Base-by-base conservation (phyloP, 805 yeast species). In the Spathaspora gorwiae region DNA sequence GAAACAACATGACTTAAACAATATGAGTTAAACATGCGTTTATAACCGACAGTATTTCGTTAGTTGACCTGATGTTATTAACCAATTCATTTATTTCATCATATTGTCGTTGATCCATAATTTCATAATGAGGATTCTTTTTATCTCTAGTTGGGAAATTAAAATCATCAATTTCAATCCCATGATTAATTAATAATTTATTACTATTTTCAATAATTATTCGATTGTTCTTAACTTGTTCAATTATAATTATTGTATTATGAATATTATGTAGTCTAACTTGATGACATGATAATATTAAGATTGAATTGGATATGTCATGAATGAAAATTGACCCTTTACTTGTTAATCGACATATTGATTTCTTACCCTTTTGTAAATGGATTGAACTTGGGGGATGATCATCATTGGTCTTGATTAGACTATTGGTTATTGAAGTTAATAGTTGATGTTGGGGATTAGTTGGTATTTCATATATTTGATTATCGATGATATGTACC, bases 321-420 rank as follows among this genome's bases (percentile, higher is more conserved):
- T 60, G 64, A 9, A 63, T 42, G 40, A 60, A 60, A 1, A 68
- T 53, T 4, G 73, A 68, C 12, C 73, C 74, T 1, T 50, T 47
- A 37, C 59, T 53, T 2, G 44, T 35, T 1, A 68, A 29, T 3
- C 37, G 29, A 13, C 66, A 31, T 1, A 57, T 29, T 6, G 55
- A 51, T 24, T 53, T 27, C 3, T 6, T 12, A 3, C 55, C 65
- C 3, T 47, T 33, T 7, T 49, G 40, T 13, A 66, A 37, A 44
- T 65, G 64, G 7, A 63, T 47, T 5, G 70, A 59, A 12, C 43
- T 13, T 30, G 44, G 31, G 26, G 33, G 12, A 6, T 33, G 30
- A 7, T 4, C 15, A 3, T 15, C 35, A 34, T 30, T 26, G n/a
- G 34, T 15, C 11, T 14, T 19, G 29, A 26, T 38, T 27, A n/a